Evolutionary conservation across 371 early-diverging fungal genomes (phyloP), one percentile per base, ranked within the genome.

Genomic region (Chytridium lagenaria): DNA sequence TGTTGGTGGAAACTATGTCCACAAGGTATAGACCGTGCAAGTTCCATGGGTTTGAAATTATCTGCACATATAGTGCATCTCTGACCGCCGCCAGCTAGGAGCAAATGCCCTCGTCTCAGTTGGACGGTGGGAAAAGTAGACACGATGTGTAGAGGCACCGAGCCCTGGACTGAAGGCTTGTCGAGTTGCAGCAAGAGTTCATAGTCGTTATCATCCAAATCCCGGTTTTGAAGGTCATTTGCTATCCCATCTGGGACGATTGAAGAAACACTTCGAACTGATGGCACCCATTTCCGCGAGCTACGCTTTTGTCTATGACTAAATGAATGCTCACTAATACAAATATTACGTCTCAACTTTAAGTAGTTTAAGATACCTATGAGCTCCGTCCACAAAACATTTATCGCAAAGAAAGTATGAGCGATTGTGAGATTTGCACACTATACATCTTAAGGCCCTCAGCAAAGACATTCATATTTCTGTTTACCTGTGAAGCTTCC

Each of bases 141-240:
- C 51, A 83, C 69, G 50, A 83, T 73, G 67, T 80, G 83, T 22
- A 83, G 65, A 0, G 83, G 83, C 5, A 80, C 70, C 34, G 38
- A 57, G 10, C 79, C 79, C 40, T 76, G 77, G n/a, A 72, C 68
- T 5, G 52, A 28, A 26, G 70, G 73, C 15, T 44, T 28, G 33
- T 76, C 76, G 0, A 82, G 76, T 19, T 69, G 49, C 28, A 82
- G 39, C 3, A 82, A 75, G 12, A 72, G 59, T 31, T 82, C 79
- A 50, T 82, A 82, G 66, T 82, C 82, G 1, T 37, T 67, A 1
- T 74, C 77, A 2, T 67, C 70, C 15, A 82, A 73, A 40, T 82
- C 82, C 2, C 82, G 73, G 33, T 44, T 59, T 69, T 82, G 74
- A 30, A 82, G 50, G 39, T 59, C 65, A 23, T 44, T 49, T 12